Conservation (phyloP, 495 filamentous ascomycete species). For the Massariosphaeria phaeospora region DNA sequence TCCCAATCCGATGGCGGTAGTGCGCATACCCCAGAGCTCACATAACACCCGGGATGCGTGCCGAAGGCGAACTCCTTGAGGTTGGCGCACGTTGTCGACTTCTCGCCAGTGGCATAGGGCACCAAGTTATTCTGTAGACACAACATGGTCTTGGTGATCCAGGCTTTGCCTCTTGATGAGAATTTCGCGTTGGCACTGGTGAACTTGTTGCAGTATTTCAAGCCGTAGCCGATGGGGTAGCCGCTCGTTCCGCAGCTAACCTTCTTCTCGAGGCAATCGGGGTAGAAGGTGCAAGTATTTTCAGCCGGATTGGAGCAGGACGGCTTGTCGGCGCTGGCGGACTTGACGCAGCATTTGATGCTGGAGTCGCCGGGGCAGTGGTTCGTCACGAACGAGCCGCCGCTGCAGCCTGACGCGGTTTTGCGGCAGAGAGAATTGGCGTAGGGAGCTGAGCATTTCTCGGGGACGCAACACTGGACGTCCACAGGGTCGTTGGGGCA, state of each 20-base stretch:
- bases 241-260: constrained; percentile 23
- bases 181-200: constrained; percentile 4
- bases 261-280: constrained; percentile 25
- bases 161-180: constrained; percentile 19
- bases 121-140: constrained; percentile 30
- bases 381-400: constrained; percentile 5
- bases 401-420: constrained; percentile 6
- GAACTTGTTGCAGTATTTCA: constrained; percentile 33
- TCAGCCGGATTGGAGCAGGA: constrained; percentile 21
- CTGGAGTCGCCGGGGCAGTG: constrained; percentile 7
- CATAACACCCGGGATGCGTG: constrained; percentile 33
- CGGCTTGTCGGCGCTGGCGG: background rate
- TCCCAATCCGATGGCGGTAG: constrained; percentile 30
- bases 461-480: constrained; percentile 12
- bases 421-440: constrained; percentile 6
- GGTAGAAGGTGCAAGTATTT: constrained; percentile 32
- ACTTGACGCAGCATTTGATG: constrained; percentile 15
- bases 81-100: constrained; percentile 6
- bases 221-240: constrained; percentile 29
- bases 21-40: constrained; percentile 28
- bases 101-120: constrained; percentile 10
- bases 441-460: constrained; percentile 12
- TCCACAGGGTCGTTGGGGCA: constrained; percentile 13
- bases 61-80: constrained; percentile 29
- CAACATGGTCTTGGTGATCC: constrained; percentile 32